Evolutionary conservation across 2,329 filamentous ascomycete genomes (phyloP).

Genomic region (Penicillium expansum): DNA sequence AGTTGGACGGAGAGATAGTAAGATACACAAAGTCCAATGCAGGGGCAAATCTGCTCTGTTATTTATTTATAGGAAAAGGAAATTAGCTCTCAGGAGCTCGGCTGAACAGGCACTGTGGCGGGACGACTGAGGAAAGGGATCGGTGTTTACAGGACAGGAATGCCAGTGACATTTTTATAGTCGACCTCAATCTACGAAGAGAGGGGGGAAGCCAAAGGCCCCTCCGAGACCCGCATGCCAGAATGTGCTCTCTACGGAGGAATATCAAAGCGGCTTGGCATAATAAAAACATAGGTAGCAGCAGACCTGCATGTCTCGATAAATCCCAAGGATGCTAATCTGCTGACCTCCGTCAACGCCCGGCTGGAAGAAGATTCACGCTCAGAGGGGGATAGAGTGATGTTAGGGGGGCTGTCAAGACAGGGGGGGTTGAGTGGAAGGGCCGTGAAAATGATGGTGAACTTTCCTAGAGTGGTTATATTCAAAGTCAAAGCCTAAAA

Average conservation of each 20-base stretch:
- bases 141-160: slow-evolving; percentile 29
- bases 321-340: slow-evolving; percentile 16
- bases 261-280: slow-evolving; percentile 13
- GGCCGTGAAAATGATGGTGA: not conserved
- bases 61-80: slow-evolving; percentile 14
- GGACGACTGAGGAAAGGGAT: slow-evolving; percentile 16
- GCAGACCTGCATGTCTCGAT: slow-evolving; percentile 19
- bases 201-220: slow-evolving; percentile 11
- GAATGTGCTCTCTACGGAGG: slow-evolving; percentile 16
- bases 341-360: slow-evolving; percentile 21
- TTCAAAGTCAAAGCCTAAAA: slow-evolving; percentile 5
- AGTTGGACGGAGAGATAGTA: slow-evolving; percentile 9
- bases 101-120: slow-evolving; percentile 4
- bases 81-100: slow-evolving; percentile 2
- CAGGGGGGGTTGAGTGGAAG: not conserved
- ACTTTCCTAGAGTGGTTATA: slow-evolving; percentile 1
- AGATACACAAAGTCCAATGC: slow-evolving; percentile 19
- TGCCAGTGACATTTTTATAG: slow-evolving; percentile 31
- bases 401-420: slow-evolving; percentile 5
- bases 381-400: not conserved
- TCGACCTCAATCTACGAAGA: slow-evolving; percentile 21
- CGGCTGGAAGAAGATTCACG: slow-evolving; percentile 10
- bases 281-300: slow-evolving; percentile 11
- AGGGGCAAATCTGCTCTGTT: slow-evolving; percentile 19
- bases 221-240: slow-evolving; percentile 23